Conservation (phyloP, 345 rosid genomes). For the Hirschfeldia incana region DNA sequence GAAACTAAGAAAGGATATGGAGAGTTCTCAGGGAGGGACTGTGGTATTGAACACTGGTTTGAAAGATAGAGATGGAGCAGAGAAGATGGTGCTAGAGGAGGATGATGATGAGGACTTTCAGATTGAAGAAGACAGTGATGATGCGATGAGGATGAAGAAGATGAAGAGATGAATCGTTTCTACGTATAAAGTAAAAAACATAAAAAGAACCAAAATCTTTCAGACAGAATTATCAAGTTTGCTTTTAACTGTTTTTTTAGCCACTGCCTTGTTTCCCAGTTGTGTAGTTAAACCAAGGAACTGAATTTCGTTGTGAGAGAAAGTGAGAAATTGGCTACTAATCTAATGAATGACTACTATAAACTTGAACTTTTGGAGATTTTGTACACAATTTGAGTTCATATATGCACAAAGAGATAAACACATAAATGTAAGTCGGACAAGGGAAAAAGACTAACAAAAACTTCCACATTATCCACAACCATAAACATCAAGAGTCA, state of each 20-base stretch:
- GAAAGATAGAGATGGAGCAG: slow-evolving; percentile 49
- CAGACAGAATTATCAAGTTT: not conserved
- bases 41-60: slow-evolving; percentile 68
- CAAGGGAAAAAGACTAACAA: not conserved
- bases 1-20: slow-evolving; percentile 67
- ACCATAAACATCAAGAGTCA: not conserved
- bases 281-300: slow-evolving; percentile 4
- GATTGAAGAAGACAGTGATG: slow-evolving; percentile 42
- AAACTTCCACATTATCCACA: slow-evolving; percentile 12
- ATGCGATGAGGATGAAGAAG: slow-evolving; percentile 65
- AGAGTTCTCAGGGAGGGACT: slow-evolving; percentile 63
- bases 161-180: slow-evolving; percentile 56
- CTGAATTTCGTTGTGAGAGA: not conserved
- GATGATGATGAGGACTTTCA: slow-evolving; percentile 41
- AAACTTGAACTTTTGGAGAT: not conserved
- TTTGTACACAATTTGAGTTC: slow-evolving; percentile 21
- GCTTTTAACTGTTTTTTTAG: not conserved
- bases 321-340: not conserved
- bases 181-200: slow-evolving; percentile 8
- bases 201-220: not conserved
- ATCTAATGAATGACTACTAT: not conserved
- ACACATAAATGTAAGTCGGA: not conserved
- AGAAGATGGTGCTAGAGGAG: slow-evolving; percentile 45
- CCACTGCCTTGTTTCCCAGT: not conserved
- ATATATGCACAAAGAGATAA: slow-evolving; percentile 28